Percentiles rank a stretch among this genome's conserved stretches.
These are phyloP conservation scores for Leccinum longicurvipes DNA, from an alignment of 768 basidiomycete species.

Conservation along the genomic window DNA sequence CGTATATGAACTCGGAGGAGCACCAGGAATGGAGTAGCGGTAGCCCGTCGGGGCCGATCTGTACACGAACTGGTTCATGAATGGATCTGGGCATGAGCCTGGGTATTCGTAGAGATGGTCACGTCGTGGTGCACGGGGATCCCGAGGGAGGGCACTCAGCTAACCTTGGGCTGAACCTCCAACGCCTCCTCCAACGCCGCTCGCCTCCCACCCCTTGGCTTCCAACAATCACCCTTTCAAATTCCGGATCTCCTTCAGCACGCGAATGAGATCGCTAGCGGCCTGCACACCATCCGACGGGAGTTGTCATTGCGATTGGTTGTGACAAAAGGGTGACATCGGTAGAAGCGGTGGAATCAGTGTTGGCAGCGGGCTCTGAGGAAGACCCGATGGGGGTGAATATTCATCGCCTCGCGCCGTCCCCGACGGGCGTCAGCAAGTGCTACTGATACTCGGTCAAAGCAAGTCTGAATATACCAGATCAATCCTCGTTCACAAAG, in stretches of 20 bases:
- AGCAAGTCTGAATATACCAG: constrained; percentile 48
- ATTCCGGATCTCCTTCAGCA: constrained; percentile 26
- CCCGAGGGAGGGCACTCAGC: constrained; percentile 18
- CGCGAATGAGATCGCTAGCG: too few relatives aligned
- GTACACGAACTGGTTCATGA: constrained; percentile 24
- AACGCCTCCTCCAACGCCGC: constrained; percentile 25
- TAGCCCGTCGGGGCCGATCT: constrained; percentile 26
- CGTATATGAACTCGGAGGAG: neutral
- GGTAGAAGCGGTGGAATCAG: too few relatives aligned
- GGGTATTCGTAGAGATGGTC: constrained; percentile 11
- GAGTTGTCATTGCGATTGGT: neutral
- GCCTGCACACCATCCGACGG: neutral
- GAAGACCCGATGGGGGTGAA: constrained; percentile 55
- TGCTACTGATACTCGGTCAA: constrained; percentile 88
- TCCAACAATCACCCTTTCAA: constrained; percentile 25
- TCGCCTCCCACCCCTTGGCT: constrained; percentile 24
- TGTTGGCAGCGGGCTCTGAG: neutral
- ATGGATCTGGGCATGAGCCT: constrained; percentile 17
- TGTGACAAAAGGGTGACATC: neutral
- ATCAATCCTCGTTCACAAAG: neutral
- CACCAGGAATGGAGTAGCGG: neutral
- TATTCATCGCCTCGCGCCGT: constrained; percentile 68
- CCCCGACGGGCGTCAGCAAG: constrained; percentile 75
- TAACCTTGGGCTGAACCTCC: too few relatives aligned
- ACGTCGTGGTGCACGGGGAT: constrained; percentile 4